Evolutionary conservation across 768 basidiomycete species (phyloP).

Genomic region (Fomitopsis serialis): DNA sequence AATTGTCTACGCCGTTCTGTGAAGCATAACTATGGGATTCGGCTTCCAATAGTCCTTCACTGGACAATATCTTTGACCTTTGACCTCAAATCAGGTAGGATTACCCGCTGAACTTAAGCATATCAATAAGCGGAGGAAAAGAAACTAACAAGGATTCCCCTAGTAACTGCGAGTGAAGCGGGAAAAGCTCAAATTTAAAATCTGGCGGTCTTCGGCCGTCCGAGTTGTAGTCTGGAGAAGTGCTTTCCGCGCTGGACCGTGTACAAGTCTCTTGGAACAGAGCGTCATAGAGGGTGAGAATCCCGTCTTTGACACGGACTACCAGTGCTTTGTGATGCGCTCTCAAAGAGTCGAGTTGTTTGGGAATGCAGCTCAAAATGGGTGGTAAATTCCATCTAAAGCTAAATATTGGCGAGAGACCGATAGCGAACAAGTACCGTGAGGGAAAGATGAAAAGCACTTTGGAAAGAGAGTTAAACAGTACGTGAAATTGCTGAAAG

Average conservation of each 20-base stretch:
- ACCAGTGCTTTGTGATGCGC: slow-evolving; percentile 61
- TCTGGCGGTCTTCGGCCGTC: slow-evolving; percentile 43
- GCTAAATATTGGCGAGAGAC: slow-evolving; percentile 80
- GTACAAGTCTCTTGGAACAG: slow-evolving; percentile 78
- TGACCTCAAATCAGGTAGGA: slow-evolving; percentile 82
- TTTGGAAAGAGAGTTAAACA: slow-evolving; percentile 79
- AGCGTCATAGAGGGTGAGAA: slow-evolving; percentile 77
- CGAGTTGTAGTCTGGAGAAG: slow-evolving; percentile 55
- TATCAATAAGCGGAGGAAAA: slow-evolving; percentile 90
- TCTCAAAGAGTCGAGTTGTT: slow-evolving; percentile 81
- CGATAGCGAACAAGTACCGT: slow-evolving; percentile 82
- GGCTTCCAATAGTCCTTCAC: slow-evolving; percentile 19
- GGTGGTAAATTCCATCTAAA: slow-evolving; percentile 84
- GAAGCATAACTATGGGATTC: slow-evolving; percentile 15
- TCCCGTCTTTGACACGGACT: slow-evolving; percentile 59
- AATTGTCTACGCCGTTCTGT: slow-evolving; percentile 41
- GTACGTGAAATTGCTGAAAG: slow-evolving; percentile 80
- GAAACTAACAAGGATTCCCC: slow-evolving; percentile 88
- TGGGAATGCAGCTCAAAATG: slow-evolving; percentile 82
- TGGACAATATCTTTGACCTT: slow-evolving; percentile 34
- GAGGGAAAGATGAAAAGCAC: slow-evolving; percentile 82
- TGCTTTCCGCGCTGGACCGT: slow-evolving; percentile 51
- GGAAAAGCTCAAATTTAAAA: slow-evolving; percentile 83
- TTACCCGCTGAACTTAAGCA: slow-evolving; percentile 86
- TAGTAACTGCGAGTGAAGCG: slow-evolving; percentile 85